Evolutionary conservation across 148 eudicot species (phyloP), one percentile per base, ranked within the genome.

Genomic region (Camellia japonica): DNA sequence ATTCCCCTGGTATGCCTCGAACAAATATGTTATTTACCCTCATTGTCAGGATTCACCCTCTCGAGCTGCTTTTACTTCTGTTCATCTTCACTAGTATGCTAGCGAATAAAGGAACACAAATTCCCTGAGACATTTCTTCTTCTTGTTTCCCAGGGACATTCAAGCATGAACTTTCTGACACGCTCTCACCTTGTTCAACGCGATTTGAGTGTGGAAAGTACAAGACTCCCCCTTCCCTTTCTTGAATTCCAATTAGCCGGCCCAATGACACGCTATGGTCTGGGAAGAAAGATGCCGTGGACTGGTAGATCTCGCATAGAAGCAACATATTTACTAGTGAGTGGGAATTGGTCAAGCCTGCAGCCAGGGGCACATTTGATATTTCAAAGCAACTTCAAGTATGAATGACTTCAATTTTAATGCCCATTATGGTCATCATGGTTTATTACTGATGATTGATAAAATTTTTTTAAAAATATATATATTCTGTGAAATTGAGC

Each of bases 181-280:
- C 1, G 43, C n/a, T 63, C 16, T 72, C 74, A 30, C 12, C 66
- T 56, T 30, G 71, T 59, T 81, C 80, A 0, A 73, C 4, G 9
- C 46, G 3, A 51, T 59, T 44, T 47, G 60, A 63, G 81, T 62
- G 80, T 76, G 74, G 72, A 2, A 80, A 16, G 74, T 79, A 49
- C 60, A 80, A 30, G 49, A 71, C 82, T 38, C 81, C 68, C 76
- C 82, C 81, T 51, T 87, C 75, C 44, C 79, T 65, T 11, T 91
- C 82, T 76, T 71, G 81, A 10, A 91, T 77, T 70, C 92, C 91
- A 8, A 89, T 89, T 52, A 89, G 80, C 46, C 90, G 83, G 73
- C 92, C 94, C 56, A 91, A 82, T 8, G 90, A 79, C 75, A 85
- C 80, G 78, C 90, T 89, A n/a, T 76, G 84, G 85, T 91, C 94